Evolutionary conservation across 1,284 basidiomycete species (phyloP), one percentile per base, ranked within the genome.

Genomic region (Rhodotorula sp.): DNA sequence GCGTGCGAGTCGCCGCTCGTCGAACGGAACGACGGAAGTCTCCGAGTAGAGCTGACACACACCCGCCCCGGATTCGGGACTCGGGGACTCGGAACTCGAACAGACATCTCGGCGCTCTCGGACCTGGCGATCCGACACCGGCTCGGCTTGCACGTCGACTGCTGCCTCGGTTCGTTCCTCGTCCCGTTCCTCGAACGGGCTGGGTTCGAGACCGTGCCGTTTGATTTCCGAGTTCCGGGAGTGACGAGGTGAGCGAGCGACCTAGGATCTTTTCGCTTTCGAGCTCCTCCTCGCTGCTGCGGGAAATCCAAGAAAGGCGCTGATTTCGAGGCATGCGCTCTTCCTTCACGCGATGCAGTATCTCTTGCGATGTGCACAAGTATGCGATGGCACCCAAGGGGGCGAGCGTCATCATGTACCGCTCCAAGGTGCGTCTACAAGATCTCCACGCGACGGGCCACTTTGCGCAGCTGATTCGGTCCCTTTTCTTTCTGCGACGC

Each of bases 361-460:
- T 80, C 50, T 78, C 76, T 26, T 79, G 79, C 80, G 94, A 97
- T 83, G 94, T 92, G 3, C 92, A 94, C 83, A 94, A 94, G 90
- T 91, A 77, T 70, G 82, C 59, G 62, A 64, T 75, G 69, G 60
- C 77, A 1, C 75, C 77, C 7, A 79, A 93, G 89, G 91, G 93
- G 38, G 90, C 90, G n/a, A 95, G 93, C 5, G 91, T 95, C 57
- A 88, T 97, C 78, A 95, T 97, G 93, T 95, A 95, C 81, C 87
- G 88, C 45, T 69, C 52, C 14, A 71, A 73, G 47, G 52, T 54
- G 52, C 21, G 23, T 28, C 28, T 28, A 28, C 28, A 3, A 28
- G 28, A 15, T 23, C 14, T 26, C 52, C 21, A 26, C 23, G 21
- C 52, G 52, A 15, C 5, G n/a, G 12, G 14, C 12, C 10, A 15